Percentiles rank a stretch among this genome's conserved stretches.
These are phyloP conservation scores for Mucor irregularis DNA, from an alignment of 371 early-diverging fungal genomes.

Conservation along the genomic window DNA sequence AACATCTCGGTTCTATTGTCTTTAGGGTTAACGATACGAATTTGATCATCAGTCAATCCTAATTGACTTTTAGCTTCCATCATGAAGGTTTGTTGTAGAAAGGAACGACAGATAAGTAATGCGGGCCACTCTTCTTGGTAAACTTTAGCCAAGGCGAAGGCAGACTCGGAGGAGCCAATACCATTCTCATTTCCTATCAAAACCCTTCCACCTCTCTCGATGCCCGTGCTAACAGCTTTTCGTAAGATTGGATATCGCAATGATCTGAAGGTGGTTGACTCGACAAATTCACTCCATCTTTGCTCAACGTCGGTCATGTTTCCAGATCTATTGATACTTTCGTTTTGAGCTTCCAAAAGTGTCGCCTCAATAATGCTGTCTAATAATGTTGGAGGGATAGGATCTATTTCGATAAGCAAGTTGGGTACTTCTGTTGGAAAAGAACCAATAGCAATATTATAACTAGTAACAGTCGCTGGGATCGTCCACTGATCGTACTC, in stretches of 20 bases:
- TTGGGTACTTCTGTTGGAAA: conserved; percentile 24
- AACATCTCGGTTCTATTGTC: not conserved
- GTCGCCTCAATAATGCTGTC: not conserved
- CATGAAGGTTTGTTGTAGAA: conserved; percentile 57
- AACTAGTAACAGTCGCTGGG: conserved; percentile 22
- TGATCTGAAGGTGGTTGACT: not conserved
- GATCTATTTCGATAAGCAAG: conserved; percentile 19
- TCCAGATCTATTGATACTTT: not conserved
- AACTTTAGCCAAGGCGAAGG: conserved; percentile 61
- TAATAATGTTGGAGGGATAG: conserved; percentile 7
- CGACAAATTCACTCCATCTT: conserved; percentile 15
- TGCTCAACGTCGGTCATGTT: conserved; percentile 2
- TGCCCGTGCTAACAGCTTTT: conserved; percentile 51
- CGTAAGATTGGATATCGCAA: conserved; percentile 40
- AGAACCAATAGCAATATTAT: conserved; percentile 17
- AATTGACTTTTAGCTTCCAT: conserved; percentile 54
- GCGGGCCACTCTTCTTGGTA: conserved; percentile 60
- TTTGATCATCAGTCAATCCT: conserved; percentile 25
- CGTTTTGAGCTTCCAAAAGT: not conserved
- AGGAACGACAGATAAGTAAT: conserved; percentile 62
- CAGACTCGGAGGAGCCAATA: conserved; percentile 93
- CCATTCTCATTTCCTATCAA: conserved; percentile 98
- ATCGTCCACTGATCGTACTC: conserved; percentile 17
- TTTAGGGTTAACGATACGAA: conserved; percentile 24
- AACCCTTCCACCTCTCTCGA: conserved; percentile 49